A percentile compares a stretch with the other conserved stretches of the same genome.
Conservation (phyloP, 2,329 filamentous ascomycete species). For the Emmonsiellopsis sp. region DNA sequence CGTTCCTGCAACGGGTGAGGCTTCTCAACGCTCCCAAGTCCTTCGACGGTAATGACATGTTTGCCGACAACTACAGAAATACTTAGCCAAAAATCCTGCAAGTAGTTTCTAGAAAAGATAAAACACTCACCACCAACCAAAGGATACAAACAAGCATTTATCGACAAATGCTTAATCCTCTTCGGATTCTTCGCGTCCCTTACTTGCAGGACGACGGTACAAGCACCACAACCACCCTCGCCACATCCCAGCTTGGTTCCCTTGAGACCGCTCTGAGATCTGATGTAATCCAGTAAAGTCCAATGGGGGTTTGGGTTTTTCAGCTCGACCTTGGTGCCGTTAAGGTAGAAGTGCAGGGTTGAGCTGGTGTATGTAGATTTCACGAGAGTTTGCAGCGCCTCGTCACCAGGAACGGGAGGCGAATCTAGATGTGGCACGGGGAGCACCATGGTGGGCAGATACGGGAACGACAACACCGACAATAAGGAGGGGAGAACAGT, state of each 20-base stretch:
- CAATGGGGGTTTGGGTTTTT: constrained; percentile 76
- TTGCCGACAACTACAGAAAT: constrained; percentile 61
- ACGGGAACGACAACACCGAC: neutral
- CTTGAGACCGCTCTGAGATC: constrained; percentile 69
- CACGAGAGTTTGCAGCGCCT: constrained; percentile 8
- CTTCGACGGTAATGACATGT: constrained; percentile 87
- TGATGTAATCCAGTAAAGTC: constrained; percentile 76
- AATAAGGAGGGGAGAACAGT: neutral
- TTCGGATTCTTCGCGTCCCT: constrained; percentile 49
- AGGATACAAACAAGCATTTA: constrained; percentile 84
- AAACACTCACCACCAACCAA: constrained; percentile 50
- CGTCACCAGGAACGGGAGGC: neutral
- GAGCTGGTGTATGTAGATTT: constrained; percentile 11
- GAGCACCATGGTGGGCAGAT: neutral
- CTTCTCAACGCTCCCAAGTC: constrained; percentile 68
- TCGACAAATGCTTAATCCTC: constrained; percentile 75
- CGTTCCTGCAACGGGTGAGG: constrained; percentile 79
- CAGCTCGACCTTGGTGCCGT: constrained; percentile 70
- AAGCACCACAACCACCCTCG: constrained; percentile 83
- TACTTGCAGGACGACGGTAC: constrained; percentile 58
- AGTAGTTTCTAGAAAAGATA: neutral
- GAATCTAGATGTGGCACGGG: neutral
- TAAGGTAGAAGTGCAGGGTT: constrained; percentile 74
- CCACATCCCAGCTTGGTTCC: constrained; percentile 86
- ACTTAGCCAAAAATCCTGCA: neutral